Conservation (phyloP, 331 rosid species). For the Erythrophleum ivorense region DNA sequence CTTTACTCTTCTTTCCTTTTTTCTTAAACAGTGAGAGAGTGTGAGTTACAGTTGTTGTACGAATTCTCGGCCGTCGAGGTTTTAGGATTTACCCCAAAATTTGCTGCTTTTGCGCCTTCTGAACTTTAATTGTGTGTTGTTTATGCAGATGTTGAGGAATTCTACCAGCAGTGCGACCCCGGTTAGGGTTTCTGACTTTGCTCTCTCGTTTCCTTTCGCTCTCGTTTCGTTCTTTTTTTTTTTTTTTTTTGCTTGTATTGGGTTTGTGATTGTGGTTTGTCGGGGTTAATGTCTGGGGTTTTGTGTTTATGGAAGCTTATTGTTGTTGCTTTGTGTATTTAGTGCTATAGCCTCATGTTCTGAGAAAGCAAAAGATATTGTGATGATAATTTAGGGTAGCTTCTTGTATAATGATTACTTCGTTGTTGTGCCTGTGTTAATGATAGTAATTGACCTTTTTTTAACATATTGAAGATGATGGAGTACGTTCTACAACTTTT, state of each 20-base stretch:
- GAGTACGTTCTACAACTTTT: not conserved
- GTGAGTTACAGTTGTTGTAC: not conserved
- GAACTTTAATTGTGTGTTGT: not conserved
- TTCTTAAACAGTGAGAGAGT: not conserved
- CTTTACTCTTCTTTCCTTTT: not conserved
- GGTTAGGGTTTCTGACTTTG: slow-evolving; percentile 55
- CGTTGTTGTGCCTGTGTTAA: slow-evolving; percentile 17
- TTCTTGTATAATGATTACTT: not conserved
- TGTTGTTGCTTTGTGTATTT: not conserved
- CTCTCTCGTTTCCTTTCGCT: slow-evolving; percentile 2
- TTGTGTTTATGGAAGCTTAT: not conserved
- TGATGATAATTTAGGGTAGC: not conserved
- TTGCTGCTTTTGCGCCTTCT: not conserved
- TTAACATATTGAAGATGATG: not conserved
- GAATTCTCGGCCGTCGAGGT: not conserved
- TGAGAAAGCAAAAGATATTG: not conserved
- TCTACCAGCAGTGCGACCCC: slow-evolving; percentile 67
- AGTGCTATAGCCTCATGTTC: not conserved
- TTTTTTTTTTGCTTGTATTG: not conserved
- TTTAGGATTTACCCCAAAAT: not conserved
- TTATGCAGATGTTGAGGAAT: slow-evolving; percentile 60
- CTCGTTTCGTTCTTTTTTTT: not conserved
- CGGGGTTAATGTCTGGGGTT: not conserved
- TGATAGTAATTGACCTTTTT: not conserved
- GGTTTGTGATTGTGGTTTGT: slow-evolving; percentile 3